phyloP scores from a whole-genome alignment of 2,329 filamentous ascomycete genomes.

The Microsporum canis region DNA sequence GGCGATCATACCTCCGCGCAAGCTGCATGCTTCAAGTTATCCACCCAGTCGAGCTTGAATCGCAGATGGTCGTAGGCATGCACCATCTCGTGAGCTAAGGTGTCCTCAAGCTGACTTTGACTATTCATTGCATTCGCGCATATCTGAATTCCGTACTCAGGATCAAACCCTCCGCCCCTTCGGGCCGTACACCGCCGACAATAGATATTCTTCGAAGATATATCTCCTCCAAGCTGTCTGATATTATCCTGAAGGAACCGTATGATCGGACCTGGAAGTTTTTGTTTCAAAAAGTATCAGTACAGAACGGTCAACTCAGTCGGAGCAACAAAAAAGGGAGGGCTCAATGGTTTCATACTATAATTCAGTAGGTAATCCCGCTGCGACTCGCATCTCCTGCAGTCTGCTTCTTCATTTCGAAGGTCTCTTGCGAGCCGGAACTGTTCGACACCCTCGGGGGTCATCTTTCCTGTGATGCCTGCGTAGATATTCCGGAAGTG shows the following conservation, averaged over 20 bases:
- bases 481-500: slow-evolving; percentile 78
- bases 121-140: slow-evolving; percentile 86
- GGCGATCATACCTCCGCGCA: slow-evolving; percentile 65
- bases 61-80: slow-evolving; percentile 89
- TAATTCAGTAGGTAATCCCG: slow-evolving; percentile 75
- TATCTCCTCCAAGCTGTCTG: slow-evolving; percentile 60
- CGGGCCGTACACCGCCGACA: slow-evolving; percentile 67
- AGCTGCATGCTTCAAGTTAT: slow-evolving; percentile 75
- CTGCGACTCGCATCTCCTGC: slow-evolving; percentile 66
- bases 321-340: background rate
- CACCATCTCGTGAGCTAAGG: slow-evolving; percentile 92
- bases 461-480: slow-evolving; percentile 64
- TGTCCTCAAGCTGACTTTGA: slow-evolving; percentile 77
- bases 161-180: slow-evolving; percentile 72
- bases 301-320: background rate
- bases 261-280: slow-evolving; percentile 56
- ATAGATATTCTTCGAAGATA: slow-evolving; percentile 64
- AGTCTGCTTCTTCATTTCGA: slow-evolving; percentile 65
- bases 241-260: slow-evolving; percentile 80
- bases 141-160: slow-evolving; percentile 74
- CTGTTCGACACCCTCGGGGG: slow-evolving; percentile 54
- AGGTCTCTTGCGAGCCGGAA: slow-evolving; percentile 69
- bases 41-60: slow-evolving; percentile 78
- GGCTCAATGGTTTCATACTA: slow-evolving; percentile 35
- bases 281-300: background rate